Evolutionary conservation across 1,284 basidiomycete species (phyloP), one percentile per base, ranked within the genome.

Genomic region (Ceraceosorus guamensis): DNA sequence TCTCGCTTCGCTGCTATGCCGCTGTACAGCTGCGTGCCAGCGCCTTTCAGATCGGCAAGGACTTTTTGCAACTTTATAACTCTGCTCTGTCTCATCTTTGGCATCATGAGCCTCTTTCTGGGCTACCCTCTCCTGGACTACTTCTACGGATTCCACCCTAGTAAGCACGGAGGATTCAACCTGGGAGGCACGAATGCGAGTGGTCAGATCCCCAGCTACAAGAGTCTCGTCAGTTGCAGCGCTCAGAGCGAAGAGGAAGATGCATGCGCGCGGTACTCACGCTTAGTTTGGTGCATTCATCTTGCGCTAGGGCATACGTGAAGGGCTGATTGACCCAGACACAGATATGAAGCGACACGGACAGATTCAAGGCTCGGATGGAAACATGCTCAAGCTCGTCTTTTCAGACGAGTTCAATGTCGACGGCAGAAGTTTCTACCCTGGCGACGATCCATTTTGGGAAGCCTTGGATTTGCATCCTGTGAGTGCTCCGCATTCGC

Each of bases 401-500:
- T 75, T 73, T 33, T 66, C 63, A 48, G 72, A 75, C 50, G 72
- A 75, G 45, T 75, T 75, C 58, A 68, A 75, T 39, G 44, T 30
- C 14, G 57, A 61, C 34, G 71, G 71, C 1, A 53, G 72, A 11
- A 66, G 56, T 35, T 75, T 75, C 46, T 71, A 70, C 48, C 68
- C 68, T 3, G 71, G 70, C 11, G 70, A 73, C 51, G 71, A 75
- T 48, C 72, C 72, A 0, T 73, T 83, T 68, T 75, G 71, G 71
- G 61, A 65, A 16, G 72, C 72, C 8, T 57, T 68, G 24, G 66
- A 73, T 44, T 55, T 73, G 34, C 56, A 4, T 32, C 44, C 10
- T 11, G 39, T 11, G 39, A 41, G 39, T 41, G 39, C 39, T 11
- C 3, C 39, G 39, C 39, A 41, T 41, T 16, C 39, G 16, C 39